Evolutionary conservation across 768 basidiomycete species (phyloP).

Genomic region (Pulveroboletus sp.): DNA sequence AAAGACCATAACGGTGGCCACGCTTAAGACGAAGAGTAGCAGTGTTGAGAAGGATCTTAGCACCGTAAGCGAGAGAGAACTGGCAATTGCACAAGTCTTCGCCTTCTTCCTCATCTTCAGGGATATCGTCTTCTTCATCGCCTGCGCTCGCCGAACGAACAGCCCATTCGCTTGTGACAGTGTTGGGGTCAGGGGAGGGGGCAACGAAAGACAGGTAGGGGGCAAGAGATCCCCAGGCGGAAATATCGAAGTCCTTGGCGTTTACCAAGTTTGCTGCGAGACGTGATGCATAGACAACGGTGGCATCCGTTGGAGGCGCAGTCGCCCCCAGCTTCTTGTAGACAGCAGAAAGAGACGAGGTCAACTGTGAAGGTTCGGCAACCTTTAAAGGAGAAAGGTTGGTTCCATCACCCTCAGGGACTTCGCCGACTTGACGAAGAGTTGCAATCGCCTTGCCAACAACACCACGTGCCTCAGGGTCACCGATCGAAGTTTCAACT

Average conservation of each 20-base stretch:
- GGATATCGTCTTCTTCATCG: slow-evolving; percentile 59
- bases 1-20: slow-evolving; percentile 97
- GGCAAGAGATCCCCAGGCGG: slow-evolving; percentile 80
- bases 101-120: slow-evolving; percentile 93
- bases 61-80: slow-evolving; percentile 98
- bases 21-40: slow-evolving; percentile 96
- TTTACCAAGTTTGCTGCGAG: slow-evolving; percentile 87
- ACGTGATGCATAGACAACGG: slow-evolving; percentile 64
- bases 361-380: slow-evolving; percentile 64
- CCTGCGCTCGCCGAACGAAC: slow-evolving; percentile 84
- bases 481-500: slow-evolving; percentile 90
- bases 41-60: slow-evolving; percentile 96
- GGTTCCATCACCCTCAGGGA: slow-evolving; percentile 83
- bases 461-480: slow-evolving; percentile 95
- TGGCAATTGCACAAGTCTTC: slow-evolving; percentile 99
- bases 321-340: slow-evolving; percentile 80
- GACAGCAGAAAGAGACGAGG: slow-evolving; percentile 61
- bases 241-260: slow-evolving; percentile 86
- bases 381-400: slow-evolving; percentile 83
- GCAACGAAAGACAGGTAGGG: slow-evolving; percentile 70
- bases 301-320: slow-evolving; percentile 52
- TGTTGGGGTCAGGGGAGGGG: slow-evolving; percentile 58
- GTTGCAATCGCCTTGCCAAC: slow-evolving; percentile 90
- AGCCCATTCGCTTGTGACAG: slow-evolving; percentile 78
- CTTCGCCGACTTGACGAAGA: slow-evolving; percentile 91